Evolutionary conservation across 2,329 filamentous ascomycete species (phyloP).

Genomic region (Nemania sp.): DNA sequence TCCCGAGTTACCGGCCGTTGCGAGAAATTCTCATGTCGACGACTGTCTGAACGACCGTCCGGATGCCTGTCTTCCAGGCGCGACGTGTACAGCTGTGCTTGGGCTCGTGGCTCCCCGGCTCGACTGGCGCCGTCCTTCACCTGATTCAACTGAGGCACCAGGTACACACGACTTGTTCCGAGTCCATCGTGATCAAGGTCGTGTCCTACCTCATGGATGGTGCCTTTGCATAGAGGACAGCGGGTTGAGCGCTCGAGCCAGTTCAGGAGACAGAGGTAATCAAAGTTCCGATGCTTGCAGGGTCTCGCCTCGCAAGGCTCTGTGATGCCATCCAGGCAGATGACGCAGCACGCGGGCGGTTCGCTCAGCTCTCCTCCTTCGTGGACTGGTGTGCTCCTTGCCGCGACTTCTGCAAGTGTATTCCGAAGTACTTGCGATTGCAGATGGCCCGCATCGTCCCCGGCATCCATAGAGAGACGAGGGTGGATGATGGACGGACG

Average conservation of each 20-base stretch:
- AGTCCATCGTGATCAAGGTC: constrained; percentile 55
- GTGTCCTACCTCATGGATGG: constrained; percentile 65
- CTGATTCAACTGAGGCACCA: constrained; percentile 47
- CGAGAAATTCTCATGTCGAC: constrained; percentile 20
- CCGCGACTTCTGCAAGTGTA: constrained; percentile 49
- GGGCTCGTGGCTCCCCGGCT: constrained; percentile 15
- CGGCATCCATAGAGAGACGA: constrained; percentile 37
- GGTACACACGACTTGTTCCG: constrained; percentile 61
- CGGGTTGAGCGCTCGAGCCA: constrained; percentile 75
- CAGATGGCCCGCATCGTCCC: constrained; percentile 41
- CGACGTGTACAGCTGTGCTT: background rate
- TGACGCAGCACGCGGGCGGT: constrained; percentile 72
- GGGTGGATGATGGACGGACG: background rate
- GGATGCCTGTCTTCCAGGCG: background rate
- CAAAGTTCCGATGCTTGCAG: constrained; percentile 80
- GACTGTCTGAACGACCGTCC: constrained; percentile 15
- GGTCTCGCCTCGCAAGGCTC: constrained; percentile 74
- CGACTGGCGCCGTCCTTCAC: constrained; percentile 18
- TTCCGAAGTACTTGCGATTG: constrained; percentile 49
- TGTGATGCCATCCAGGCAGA: constrained; percentile 79
- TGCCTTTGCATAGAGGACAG: constrained; percentile 78
- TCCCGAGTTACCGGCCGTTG: constrained; percentile 29
- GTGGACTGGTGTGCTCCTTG: constrained; percentile 38
- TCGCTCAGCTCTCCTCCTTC: constrained; percentile 39
- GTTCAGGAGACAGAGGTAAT: constrained; percentile 80